Evolutionary conservation across 1,139 yeast species (phyloP), one percentile per base, ranked within the genome.

Genomic region (Eremothecium cymbalariae): DNA sequence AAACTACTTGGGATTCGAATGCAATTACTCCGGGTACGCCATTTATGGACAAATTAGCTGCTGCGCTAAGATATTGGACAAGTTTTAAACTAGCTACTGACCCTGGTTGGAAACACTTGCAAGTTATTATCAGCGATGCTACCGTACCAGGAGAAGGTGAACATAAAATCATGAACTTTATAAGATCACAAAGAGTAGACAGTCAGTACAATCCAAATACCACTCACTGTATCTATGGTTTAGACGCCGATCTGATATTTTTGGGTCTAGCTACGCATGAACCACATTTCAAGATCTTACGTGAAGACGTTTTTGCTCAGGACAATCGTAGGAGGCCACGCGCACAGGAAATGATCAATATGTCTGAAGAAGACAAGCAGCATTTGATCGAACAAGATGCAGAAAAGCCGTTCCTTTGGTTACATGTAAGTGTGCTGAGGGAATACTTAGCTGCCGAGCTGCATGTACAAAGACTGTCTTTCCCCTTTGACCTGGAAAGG

Each of bases 141-240:
- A 90, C 90, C 47, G 97, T 86, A n/a, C 99, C 99, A 3, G 99
- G 99, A 45, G 98, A 93, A 68, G 99, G 99, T 57, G 98, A 93
- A 64, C 98, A 90, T 64, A 90, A 90, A 59, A 85, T 90, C 49
- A 90, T 90, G 98, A 85, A 84, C 51, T 93, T 77, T 53, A 85
- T 93, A 44, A 74, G 98, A 59, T 69, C 78, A 30, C 80, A 80
- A 60, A 77, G 94, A 48, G 70, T 83, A 9, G 83, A 78, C 46
- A 74, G 78, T 1, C 71, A 70, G 32, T 83, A 85, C 52, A 74
- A 88, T 55, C 82, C 94, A 31, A 85, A 90, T 55, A 75, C 90
- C 14, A 75, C 90, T 53, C 99, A 93, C 56, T 90, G 97, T 66
- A 83, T 93, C 39, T 93, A 93, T 56, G 99, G 99, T 37, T 70